phyloP scores from a whole-genome alignment of 2,329 filamentous ascomycete genomes.

The Aphanocladium album region DNA sequence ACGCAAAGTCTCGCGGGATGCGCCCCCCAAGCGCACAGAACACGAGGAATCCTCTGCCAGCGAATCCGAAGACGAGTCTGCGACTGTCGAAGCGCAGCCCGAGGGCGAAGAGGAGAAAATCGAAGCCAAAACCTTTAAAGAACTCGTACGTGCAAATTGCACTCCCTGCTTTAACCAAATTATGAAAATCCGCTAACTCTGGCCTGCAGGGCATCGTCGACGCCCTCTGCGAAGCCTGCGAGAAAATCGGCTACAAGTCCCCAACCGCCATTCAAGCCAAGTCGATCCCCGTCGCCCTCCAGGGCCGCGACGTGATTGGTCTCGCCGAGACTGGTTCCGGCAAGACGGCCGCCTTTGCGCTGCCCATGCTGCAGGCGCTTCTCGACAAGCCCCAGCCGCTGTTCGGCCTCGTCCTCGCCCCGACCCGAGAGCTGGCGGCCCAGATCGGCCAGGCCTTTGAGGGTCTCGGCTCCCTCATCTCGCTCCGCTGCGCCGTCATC shows the following conservation, averaged over 20 bases:
- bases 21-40: not conserved
- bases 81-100: conserved; percentile 28
- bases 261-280: conserved; percentile 87
- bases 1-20: conserved; percentile 33
- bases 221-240: conserved; percentile 83
- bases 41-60: not conserved
- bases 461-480: conserved; percentile 79
- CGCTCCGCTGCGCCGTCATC: conserved; percentile 78
- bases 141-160: conserved; percentile 41
- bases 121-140: conserved; percentile 58
- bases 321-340: conserved; percentile 92
- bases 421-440: conserved; percentile 86
- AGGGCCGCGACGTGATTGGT: conserved; percentile 83
- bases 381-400: conserved; percentile 82
- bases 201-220: conserved; percentile 69
- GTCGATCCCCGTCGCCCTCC: conserved; percentile 74
- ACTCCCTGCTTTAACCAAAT: too few species aligned
- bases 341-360: conserved; percentile 91
- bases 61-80: conserved; percentile 27
- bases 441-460: conserved; percentile 89
- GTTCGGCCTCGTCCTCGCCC: conserved; percentile 86
- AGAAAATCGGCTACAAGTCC: conserved; percentile 71
- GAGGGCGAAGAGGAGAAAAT: conserved; percentile 27
- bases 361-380: conserved; percentile 86
- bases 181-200: too few species aligned